Base-by-base conservation (phyloP, 2,329 filamentous ascomycete species). In the Calonectria fujianensis region DNA sequence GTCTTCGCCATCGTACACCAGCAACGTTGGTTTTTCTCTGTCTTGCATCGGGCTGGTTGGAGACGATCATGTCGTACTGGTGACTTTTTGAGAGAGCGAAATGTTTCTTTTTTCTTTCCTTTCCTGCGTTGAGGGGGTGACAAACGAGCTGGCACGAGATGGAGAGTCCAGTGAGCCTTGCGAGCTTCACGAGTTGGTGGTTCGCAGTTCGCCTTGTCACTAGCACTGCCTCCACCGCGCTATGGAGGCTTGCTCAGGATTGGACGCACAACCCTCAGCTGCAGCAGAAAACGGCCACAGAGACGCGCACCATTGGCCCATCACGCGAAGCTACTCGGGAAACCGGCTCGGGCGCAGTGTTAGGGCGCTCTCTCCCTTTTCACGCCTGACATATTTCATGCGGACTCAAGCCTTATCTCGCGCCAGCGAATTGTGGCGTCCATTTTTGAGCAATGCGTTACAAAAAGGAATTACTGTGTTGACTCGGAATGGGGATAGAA, bases 171-270 rank as follows among this genome's bases (percentile, higher is more conserved):
- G 31, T 35, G 4, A 57, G 52, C 29, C 52, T 57, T 57, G 31
- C 24, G 18, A 57, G 4, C 18, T 32, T 57, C 18, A 48, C 45
- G 18, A 48, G n/a, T 48, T 48, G 45, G 45, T 10, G 9, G 29
- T 24, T 35, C 11, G n/a, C 31, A 59, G 16, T 59, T 57, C 32
- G 54, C 32, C 54, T 37, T 37, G 54, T 24, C 54, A 14, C 31
- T 59, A 37, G 32, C 54, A 37, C 32, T 59, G 54, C n/a, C 32
- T 37, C 32, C 54, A 59, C 54, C 54, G 6, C 18, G 31, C 54
- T 37, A 13, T 35, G 11, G 11, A 37, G 32, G 10, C 32, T 37
- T 37, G 18, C 20, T 24, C 24, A 11, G 20, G 10, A 37, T 57
- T 57, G 52, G 52, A 14, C 31, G 54, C 32, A n/a, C 10, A 24